Evolutionary conservation across 2,329 filamentous ascomycete genomes (phyloP).

Genomic region (Colletotrichum spinosum): DNA sequence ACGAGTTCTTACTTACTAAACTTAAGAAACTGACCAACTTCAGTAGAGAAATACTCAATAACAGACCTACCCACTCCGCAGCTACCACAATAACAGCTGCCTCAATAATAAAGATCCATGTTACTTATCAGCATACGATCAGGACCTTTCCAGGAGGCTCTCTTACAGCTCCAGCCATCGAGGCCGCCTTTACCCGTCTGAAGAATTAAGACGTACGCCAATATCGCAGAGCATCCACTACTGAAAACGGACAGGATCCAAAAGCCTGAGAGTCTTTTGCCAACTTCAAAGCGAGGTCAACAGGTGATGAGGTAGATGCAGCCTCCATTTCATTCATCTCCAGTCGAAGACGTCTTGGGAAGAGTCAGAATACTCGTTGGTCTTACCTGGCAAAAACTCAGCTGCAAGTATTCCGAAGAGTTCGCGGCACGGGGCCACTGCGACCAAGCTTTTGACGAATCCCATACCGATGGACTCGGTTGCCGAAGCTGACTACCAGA

Average conservation of each 20-base stretch:
- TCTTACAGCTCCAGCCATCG: conserved; percentile 37
- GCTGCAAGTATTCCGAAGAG: conserved; percentile 39
- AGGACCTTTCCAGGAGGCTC: neutral
- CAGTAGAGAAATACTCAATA: conserved; percentile 40
- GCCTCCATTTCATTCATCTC: conserved; percentile 31
- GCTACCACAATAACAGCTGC: conserved; percentile 44
- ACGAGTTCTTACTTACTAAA: conserved; percentile 42
- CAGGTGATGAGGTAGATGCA: conserved; percentile 49
- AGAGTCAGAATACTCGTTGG: neutral
- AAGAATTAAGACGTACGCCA: conserved; percentile 28
- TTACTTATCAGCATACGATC: neutral
- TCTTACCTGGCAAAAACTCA: conserved; percentile 43
- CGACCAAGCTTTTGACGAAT: conserved; percentile 43
- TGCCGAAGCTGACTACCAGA: conserved; percentile 42
- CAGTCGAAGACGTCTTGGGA: neutral
- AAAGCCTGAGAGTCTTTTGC: conserved; percentile 39
- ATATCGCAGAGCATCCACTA: conserved; percentile 38
- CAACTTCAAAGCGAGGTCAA: conserved; percentile 51
- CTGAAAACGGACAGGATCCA: conserved; percentile 32
- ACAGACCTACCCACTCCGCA: conserved; percentile 40
- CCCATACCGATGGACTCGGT: conserved; percentile 48
- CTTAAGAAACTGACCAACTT: conserved; percentile 41
- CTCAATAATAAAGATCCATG: conserved; percentile 39
- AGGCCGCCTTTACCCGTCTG: conserved; percentile 17
- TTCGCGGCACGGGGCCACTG: conserved; percentile 43